A percentile compares a stretch with the other conserved stretches of the same genome.
These are phyloP conservation scores for Megacollybia marginata DNA, from an alignment of 768 basidiomycete genomes.

Conservation along the genomic window DNA sequence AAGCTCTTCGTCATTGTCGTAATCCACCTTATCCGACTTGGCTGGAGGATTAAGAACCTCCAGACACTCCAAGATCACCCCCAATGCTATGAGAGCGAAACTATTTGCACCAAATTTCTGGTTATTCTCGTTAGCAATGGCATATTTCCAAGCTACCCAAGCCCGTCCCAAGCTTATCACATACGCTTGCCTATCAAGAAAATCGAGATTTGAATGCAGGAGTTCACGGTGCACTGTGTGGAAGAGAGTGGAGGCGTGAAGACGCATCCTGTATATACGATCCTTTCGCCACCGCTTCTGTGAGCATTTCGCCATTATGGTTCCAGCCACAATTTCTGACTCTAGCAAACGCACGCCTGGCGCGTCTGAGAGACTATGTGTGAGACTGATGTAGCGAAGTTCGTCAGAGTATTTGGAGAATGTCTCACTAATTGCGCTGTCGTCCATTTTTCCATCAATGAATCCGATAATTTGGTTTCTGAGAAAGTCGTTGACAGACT, in stretches of 20 bases:
- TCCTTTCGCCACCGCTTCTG: constrained; percentile 54
- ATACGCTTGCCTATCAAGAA: constrained; percentile 17
- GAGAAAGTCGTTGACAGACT: too few species aligned
- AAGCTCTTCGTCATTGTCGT: background rate
- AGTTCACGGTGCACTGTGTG: constrained; percentile 38
- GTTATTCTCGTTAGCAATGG: constrained; percentile 26
- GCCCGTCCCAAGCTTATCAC: constrained; percentile 37
- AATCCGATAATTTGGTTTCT: constrained; percentile 16
- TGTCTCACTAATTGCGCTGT: constrained; percentile 19
- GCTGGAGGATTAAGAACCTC: constrained; percentile 16
- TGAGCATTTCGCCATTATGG: constrained; percentile 64
- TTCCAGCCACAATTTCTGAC: constrained; percentile 68
- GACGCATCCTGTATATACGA: constrained; percentile 54
- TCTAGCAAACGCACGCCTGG: constrained; percentile 54
- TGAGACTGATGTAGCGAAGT: constrained; percentile 60
- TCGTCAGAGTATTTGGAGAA: constrained; percentile 56
- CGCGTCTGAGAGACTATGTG: constrained; percentile 55
- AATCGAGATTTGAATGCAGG: constrained; percentile 9
- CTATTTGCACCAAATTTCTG: constrained; percentile 47
- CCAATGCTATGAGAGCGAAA: constrained; percentile 62
- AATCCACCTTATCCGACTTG: background rate
- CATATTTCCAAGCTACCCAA: constrained; percentile 63
- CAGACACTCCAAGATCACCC: constrained; percentile 51
- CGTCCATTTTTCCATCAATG: constrained; percentile 7
- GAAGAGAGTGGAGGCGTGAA: constrained; percentile 47